These are phyloP conservation scores for Tetracentron sinense DNA, from an alignment of 164 flowering plant species.

Conservation along the genomic window DNA sequence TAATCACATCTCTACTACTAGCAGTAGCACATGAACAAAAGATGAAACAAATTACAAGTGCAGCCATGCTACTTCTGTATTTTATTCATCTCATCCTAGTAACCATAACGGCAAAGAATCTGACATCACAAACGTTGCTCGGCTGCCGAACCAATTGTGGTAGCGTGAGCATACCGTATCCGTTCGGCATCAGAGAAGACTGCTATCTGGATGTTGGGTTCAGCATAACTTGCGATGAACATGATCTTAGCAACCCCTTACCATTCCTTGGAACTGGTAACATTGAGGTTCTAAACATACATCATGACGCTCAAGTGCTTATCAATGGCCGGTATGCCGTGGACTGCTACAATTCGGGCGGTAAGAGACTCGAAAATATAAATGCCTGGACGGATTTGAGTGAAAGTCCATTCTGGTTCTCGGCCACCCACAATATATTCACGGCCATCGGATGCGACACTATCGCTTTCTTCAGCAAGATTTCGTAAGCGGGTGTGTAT, in stretches of 20 bases:
- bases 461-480: background rate
- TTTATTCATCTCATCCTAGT: no score
- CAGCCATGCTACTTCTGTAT: no score
- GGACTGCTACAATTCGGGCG: background rate
- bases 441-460: slow-evolving; percentile 20
- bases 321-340: background rate
- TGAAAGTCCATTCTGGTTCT: slow-evolving; percentile 16
- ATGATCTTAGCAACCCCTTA: no score
- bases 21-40: no score
- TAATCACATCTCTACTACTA: no score
- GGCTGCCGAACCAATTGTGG: slow-evolving; percentile 29
- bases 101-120: no score
- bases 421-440: slow-evolving; percentile 11
- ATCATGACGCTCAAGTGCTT: background rate
- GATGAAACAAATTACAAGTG: no score
- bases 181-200: slow-evolving; percentile 29
- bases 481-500: slow-evolving; percentile 10
- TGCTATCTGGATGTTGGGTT: slow-evolving; percentile 8
- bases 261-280: no score
- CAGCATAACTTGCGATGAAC: slow-evolving; percentile 12
- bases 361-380: no score
- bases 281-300: slow-evolving; percentile 1
- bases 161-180: slow-evolving; percentile 23
- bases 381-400: no score
- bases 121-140: slow-evolving; percentile 8